A percentile compares a stretch with the other conserved stretches of the same genome.
Evolutionary conservation across 345 rosid genomes (phyloP).

Genomic region (Populus nigra): DNA sequence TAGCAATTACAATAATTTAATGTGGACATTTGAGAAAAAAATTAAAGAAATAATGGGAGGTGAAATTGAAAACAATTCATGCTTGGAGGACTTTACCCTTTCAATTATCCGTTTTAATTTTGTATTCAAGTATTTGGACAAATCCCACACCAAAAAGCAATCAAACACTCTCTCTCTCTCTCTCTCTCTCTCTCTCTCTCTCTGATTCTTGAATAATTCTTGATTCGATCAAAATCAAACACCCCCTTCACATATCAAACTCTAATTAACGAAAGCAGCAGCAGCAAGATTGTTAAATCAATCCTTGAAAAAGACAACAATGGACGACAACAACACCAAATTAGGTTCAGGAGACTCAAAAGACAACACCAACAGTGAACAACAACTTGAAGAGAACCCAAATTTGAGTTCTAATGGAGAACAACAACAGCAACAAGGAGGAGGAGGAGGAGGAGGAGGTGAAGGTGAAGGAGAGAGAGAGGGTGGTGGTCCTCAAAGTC

Average conservation of each 20-base stretch:
- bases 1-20: too few relatives aligned
- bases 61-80: not conserved
- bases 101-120: not conserved
- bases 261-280: not conserved
- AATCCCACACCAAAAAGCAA: not conserved
- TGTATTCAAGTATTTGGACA: not conserved
- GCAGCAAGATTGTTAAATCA: not conserved
- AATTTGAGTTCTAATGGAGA: conserved; percentile 12
- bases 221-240: conserved; percentile 3
- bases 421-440: not conserved
- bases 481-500: conserved; percentile 24
- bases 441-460: not conserved
- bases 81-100: not conserved
- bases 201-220: conserved; percentile 4
- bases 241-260: not conserved
- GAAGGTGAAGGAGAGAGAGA: conserved; percentile 19
- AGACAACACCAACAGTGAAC: conserved; percentile 23
- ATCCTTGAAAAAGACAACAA: conserved; percentile 2
- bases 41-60: not conserved
- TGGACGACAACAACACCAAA: conserved; percentile 32
- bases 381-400: conserved; percentile 34
- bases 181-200: not conserved
- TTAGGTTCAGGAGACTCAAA: conserved; percentile 20
- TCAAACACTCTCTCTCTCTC: not conserved
- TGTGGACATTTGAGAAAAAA: too few relatives aligned